phyloP scores from a whole-genome alignment of 2,329 filamentous ascomycete genomes.

The Ophiostoma perfectum region DNA sequence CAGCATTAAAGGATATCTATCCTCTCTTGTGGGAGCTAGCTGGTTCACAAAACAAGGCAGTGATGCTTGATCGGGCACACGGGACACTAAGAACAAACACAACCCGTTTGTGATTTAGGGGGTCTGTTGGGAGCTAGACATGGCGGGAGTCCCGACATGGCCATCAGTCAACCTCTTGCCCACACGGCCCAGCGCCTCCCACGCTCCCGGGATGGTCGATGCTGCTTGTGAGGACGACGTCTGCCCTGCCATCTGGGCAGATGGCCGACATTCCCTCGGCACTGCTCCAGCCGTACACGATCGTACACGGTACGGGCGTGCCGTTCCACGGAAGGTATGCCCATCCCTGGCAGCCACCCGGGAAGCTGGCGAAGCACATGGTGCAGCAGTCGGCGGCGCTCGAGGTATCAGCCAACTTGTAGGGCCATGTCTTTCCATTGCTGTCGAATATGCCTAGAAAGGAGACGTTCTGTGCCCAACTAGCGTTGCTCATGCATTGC shows the following conservation, averaged over 20 bases:
- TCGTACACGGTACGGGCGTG: conserved; percentile 24
- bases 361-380: conserved; percentile 17
- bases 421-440: conserved; percentile 21
- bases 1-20: too few relatives aligned
- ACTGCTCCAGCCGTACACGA: conserved; percentile 23
- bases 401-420: conserved; percentile 13
- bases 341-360: conserved; percentile 24
- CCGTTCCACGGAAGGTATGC: conserved; percentile 23
- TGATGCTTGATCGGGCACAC: too few relatives aligned
- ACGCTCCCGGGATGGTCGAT: conserved; percentile 13
- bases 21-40: too few relatives aligned
- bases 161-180: not conserved
- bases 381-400: conserved; percentile 21
- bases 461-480: conserved; percentile 21
- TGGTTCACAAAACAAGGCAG: too few relatives aligned
- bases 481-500: conserved; percentile 11
- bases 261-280: conserved; percentile 7
- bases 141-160: too few relatives aligned
- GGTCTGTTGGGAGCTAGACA: too few relatives aligned
- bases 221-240: conserved; percentile 19
- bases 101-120: too few relatives aligned
- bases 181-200: conserved; percentile 24
- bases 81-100: too few relatives aligned
- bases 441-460: conserved; percentile 22
- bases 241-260: conserved; percentile 22